Conservation (phyloP, 768 basidiomycete species). For the Lactarius sp. region DNA sequence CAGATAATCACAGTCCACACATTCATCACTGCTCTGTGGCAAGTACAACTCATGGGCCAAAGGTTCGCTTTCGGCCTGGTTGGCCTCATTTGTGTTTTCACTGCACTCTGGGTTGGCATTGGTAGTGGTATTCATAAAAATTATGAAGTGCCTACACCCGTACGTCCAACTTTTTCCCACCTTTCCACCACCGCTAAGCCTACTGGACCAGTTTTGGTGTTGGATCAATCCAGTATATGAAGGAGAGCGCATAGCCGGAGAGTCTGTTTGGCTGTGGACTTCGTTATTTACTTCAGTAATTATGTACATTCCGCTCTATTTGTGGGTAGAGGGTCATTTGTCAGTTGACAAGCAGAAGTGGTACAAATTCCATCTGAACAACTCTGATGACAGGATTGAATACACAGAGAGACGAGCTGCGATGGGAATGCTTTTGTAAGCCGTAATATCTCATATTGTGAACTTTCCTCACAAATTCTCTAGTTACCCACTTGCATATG, state of each 20-base stretch:
- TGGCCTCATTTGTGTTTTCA: background rate
- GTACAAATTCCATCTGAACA: constrained; percentile 32
- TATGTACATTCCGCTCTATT: constrained; percentile 35
- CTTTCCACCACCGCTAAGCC: background rate
- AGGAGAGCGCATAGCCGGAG: background rate
- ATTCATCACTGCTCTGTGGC: constrained; percentile 37
- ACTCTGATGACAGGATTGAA: background rate
- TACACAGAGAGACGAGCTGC: background rate
- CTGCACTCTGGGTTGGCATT: background rate
- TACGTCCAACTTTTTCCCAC: constrained; percentile 1
- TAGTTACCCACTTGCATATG: constrained; percentile 40
- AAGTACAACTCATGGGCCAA: constrained; percentile 29
- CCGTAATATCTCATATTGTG: too few relatives aligned
- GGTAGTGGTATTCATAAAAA: constrained; percentile 1
- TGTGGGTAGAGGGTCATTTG: constrained; percentile 24
- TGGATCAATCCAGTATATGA: background rate
- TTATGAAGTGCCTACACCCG: constrained; percentile 36
- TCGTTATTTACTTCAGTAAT: constrained; percentile 34
- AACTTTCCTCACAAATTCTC: background rate
- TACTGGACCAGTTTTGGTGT: background rate
- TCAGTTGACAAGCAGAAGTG: constrained; percentile 30
- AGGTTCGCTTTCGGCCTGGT: constrained; percentile 24
- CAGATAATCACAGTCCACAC: constrained; percentile 36
- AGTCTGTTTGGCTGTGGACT: constrained; percentile 33
- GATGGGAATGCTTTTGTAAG: background rate